Percentiles rank a stretch among this genome's conserved stretches.
These are phyloP conservation scores for Pythium plurisporium DNA, from an alignment of 352 stramenopile genomes.

Conservation along the genomic window DNA sequence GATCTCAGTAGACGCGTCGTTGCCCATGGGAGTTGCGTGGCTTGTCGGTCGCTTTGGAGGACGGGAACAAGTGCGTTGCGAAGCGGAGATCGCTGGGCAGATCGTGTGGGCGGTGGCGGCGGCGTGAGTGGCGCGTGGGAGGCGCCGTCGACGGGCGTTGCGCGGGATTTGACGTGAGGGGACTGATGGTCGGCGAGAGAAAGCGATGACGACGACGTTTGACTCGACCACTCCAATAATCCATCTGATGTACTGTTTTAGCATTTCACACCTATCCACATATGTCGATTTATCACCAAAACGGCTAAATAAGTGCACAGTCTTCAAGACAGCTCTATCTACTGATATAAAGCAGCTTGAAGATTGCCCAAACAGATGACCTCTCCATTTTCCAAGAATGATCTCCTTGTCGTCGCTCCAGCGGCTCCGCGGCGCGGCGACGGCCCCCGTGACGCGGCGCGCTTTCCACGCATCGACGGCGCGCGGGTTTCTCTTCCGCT, in stretches of 20 bases:
- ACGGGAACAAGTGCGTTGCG: background rate
- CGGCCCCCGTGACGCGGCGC: too few relatives aligned
- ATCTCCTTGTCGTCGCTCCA: background rate
- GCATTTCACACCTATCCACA: too few relatives aligned
- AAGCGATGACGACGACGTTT: background rate
- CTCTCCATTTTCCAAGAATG: background rate
- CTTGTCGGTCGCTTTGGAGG: background rate
- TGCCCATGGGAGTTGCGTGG: constrained; percentile 47
- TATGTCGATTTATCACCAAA: background rate
- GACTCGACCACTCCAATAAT: background rate
- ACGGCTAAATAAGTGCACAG: constrained; percentile 1
- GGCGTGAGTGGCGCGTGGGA: too few relatives aligned
- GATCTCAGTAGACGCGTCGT: constrained; percentile 67
- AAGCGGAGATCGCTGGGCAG: background rate
- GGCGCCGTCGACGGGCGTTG: too few relatives aligned
- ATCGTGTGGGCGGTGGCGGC: background rate
- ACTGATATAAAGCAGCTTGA: constrained; percentile 10
- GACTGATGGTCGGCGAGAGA: too few relatives aligned
- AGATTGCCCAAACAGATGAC: constrained; percentile 22
- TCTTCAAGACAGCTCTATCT: background rate
- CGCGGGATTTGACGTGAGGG: too few relatives aligned
- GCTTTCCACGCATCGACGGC: constrained; percentile 36
- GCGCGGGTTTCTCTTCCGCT: constrained; percentile 46
- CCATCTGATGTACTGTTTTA: constrained; percentile 3
- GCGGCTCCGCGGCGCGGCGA: background rate